Conservation (phyloP, 2,329 filamentous ascomycete species). For the Aspergillus neotritici region DNA sequence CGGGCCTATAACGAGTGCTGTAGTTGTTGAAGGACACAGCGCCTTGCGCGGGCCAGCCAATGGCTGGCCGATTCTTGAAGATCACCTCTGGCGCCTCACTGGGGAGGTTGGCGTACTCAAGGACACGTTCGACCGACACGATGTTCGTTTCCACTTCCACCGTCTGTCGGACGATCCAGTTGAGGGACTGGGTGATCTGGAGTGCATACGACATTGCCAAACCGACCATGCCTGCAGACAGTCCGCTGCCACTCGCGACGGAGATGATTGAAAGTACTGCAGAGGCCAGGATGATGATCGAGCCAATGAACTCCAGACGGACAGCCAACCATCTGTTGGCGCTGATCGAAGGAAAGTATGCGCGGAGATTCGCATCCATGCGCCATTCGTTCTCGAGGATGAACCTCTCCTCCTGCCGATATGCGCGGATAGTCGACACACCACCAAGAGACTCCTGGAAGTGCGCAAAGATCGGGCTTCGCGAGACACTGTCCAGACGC, state of each 20-base stretch:
- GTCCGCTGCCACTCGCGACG: constrained; percentile 59
- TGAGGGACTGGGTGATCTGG: constrained; percentile 93
- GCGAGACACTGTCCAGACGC: constrained; percentile 87
- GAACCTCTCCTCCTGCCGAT: constrained; percentile 82
- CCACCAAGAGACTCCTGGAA: constrained; percentile 96
- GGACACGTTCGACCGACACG: constrained; percentile 92
- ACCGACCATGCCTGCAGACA: constrained; percentile 74
- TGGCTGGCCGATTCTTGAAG: constrained; percentile 75
- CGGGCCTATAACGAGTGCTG: constrained; percentile 86
- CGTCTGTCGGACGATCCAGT: constrained; percentile 98
- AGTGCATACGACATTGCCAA: constrained; percentile 95
- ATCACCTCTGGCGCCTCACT: constrained; percentile 94
- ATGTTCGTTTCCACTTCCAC: constrained; percentile 99
- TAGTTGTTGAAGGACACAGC: constrained; percentile 88
- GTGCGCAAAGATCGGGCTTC: constrained; percentile 94
- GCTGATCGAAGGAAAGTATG: constrained; percentile 93
- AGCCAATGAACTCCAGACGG: constrained; percentile 90
- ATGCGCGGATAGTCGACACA: constrained; percentile 91
- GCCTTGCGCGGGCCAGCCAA: constrained; percentile 86
- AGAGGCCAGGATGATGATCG: constrained; percentile 81
- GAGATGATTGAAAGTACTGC: constrained; percentile 78
- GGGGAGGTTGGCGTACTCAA: constrained; percentile 87
- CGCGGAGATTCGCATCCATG: constrained; percentile 86
- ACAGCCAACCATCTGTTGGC: constrained; percentile 92
- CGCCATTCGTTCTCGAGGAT: constrained; percentile 94